Evolutionary conservation across 805 yeast species (phyloP), one percentile per base, ranked within the genome.

Genomic region (Ogataea populi-albae): DNA sequence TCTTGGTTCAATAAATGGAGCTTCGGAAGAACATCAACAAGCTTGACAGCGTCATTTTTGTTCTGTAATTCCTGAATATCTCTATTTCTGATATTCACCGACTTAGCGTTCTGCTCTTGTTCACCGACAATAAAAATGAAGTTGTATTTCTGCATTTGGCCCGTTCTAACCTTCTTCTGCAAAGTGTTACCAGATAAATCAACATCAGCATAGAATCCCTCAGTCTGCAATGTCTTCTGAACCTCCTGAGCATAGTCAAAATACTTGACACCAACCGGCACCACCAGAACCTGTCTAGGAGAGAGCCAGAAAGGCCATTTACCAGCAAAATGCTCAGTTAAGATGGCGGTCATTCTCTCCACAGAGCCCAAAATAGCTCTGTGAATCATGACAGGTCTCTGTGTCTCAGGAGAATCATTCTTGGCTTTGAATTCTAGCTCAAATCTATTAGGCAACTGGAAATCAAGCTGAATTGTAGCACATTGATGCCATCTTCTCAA

Each of bases 231-330:
- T 48, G 64, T 63, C 56, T 83, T 77, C 55, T 81, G 79, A 47
- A 93, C 84, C 52, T 77, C 69, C 63, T 82, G 80, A 27, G 98
- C 99, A 59, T 93, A 93, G 47, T 81, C 95, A 57, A 73, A 79
- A 72, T 82, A 91, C 65, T 86, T 87, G 47, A 85, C 94, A 58
- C 96, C 97, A 53, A 93, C 97, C 52, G 98, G 98, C 20, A 93
- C 93, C 55, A 93, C 94, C 54, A 91, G 72, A 40, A 91, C 77
- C 70, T 93, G 99, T 71, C 98, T 84, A 57, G 99, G 99, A n/a
- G 98, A 89, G 61, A 93, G 75, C 98, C 98, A 93, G 76, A 93
- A 86, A 58, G 99, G 99, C 99, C 99, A 93, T 64, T 88, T 93
- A 57, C 99, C 99, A 60, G 89, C 96, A 68, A 74, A 93, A 71